Base-by-base conservation (phyloP, 306 rosid species). In the Arachis stenosperma region DNA sequence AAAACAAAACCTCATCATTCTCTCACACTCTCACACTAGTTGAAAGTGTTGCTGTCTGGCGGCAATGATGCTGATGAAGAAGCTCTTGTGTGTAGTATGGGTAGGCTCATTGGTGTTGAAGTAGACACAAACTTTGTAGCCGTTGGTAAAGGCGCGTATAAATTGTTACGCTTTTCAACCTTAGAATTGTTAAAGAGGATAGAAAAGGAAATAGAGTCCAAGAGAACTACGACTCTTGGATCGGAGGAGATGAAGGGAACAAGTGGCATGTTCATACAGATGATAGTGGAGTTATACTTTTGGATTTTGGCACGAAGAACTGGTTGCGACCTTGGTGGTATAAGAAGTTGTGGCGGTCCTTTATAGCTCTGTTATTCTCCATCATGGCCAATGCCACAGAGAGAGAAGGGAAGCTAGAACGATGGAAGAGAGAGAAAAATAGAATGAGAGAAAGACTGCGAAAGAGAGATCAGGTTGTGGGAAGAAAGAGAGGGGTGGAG, bases 241-340 rank as follows among this genome's bases (percentile, higher is more conserved):
- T 86, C 54, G 6, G 82, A 77, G 30, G 98, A 70, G 5, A 88
- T 79, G 87, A 92, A 83, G 2, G 89, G 78, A 0, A 96, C 96
- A 0, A 94, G 98, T 0, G 96, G 96, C 93, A 89, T 86, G 82
- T 92, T 92, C 61, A 88, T 79, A 0, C 90, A 79, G 50, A 92
- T 71, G 6, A 92, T 88, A 0, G 96, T 89, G 75, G 97, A 92
- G 0, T 70, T 29, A 80, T 84, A 50, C 2, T 70, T 60, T 0
- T 62, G 9, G 59, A 92, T 85, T n/a, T 86, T 41, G 1, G 86
- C 5, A 17, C 44, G 85, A 92, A 89, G 87, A 86, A 92, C 3
- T 71, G 42, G 47, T 88, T 87, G 0, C 52, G 63, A 27, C 98
- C 96, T 78, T 89, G 90, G 64, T 42, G 27, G 87, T 92, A 92